Base-by-base conservation (phyloP, 2,329 filamentous ascomycete genomes). In the Triangularia verruculosa region DNA sequence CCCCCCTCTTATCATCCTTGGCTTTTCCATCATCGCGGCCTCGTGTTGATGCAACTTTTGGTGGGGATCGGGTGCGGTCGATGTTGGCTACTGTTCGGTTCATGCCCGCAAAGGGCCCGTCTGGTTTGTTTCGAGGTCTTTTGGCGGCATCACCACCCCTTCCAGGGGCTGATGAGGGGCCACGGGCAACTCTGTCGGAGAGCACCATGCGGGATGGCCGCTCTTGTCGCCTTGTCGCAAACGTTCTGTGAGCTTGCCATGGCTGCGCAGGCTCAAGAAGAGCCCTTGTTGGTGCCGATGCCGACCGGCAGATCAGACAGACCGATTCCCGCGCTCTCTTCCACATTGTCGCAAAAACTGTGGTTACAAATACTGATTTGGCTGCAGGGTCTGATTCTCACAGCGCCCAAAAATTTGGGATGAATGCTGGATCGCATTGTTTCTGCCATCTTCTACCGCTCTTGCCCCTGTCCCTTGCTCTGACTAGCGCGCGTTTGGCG, bases 161-260 rank as follows among this genome's bases (percentile, higher is more conserved):
- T 12, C 25, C 52, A 34, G 4, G 22, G 3, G 20, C 15, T 54
- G 52, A 54, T 24, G 57, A 51, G n/a, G 74, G 70, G 43, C 79
- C 74, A 65, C 77, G 78, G 39, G 78, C 77, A 24, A 86, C 84
- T 54, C 77, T 78, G 67, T 85, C 79, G 8, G 85, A 85, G 6
- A 87, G 78, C 28, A 84, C 79, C 84, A 86, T 86, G 58, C 85
- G 83, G 51, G 83, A 84, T 34, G 85, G 81, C 25, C 76, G 74
- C 63, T 73, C 66, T 62, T 72, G 75, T 59, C 69, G 67, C 25
- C 70, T 72, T 59, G 73, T 76, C 47, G 76, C 75, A 61, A 75
- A 72, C 66, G 75, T 74, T 60, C 78, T 75, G 64, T 75, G 75
- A 28, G 69, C 64, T 28, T 75, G 64, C 69, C 72, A 77, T 74